phyloP scores from a whole-genome alignment of 768 basidiomycete species.

The Tulasnella sp. region DNA sequence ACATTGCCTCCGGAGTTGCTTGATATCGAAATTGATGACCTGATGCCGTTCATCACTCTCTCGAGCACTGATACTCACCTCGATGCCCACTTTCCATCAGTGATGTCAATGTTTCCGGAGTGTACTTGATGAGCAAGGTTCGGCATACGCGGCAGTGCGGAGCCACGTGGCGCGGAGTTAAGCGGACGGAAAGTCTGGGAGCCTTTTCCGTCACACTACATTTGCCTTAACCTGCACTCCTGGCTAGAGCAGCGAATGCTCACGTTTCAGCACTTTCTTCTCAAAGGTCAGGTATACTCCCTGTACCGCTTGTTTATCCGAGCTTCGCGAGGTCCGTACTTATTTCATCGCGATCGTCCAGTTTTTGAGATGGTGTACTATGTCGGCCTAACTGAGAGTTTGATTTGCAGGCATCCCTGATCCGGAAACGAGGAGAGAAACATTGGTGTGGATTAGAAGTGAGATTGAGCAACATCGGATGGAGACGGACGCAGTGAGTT shows the following conservation, averaged over 20 bases:
- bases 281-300: constrained; percentile 7
- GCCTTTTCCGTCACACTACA: no score
- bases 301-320: not conserved
- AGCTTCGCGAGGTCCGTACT: not conserved
- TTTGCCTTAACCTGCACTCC: not conserved
- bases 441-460: not conserved
- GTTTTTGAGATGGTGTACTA: not conserved
- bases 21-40: no score
- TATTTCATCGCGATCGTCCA: not conserved
- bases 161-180: not conserved
- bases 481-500: not conserved
- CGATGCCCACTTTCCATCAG: no score
- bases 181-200: not conserved
- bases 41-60: no score
- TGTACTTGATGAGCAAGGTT: no score
- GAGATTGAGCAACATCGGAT: not conserved
- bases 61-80: no score
- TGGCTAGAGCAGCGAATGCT: not conserved
- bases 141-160: no score
- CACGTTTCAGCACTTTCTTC: constrained; percentile 9
- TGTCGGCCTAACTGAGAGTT: not conserved
- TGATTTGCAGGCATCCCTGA: not conserved
- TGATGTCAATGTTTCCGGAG: no score
- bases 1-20: no score
- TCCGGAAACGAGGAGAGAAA: not conserved